These are phyloP conservation scores for Biscutella auriculata DNA, from an alignment of 441 rosid species.

Conservation along the genomic window DNA sequence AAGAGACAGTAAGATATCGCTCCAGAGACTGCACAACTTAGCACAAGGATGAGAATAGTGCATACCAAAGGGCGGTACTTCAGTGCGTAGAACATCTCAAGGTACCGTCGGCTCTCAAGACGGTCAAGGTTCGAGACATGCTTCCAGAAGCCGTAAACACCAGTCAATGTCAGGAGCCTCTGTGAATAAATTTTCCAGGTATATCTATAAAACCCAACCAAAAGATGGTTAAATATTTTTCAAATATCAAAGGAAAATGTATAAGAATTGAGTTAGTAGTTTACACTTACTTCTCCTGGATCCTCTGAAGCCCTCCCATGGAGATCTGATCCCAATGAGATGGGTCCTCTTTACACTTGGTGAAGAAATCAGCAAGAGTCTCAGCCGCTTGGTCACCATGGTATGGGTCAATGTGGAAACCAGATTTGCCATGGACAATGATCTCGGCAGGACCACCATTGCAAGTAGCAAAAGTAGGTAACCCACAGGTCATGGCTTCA, in stretches of 20 bases:
- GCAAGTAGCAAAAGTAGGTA: slow-evolving; percentile 76
- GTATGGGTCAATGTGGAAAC: slow-evolving; percentile 88
- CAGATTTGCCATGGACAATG: slow-evolving; percentile 74
- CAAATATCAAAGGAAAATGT: not conserved
- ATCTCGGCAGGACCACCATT: slow-evolving; percentile 91
- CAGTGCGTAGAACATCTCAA: slow-evolving; percentile 87
- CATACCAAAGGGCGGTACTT: slow-evolving; percentile 75
- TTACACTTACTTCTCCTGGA: slow-evolving; percentile 58
- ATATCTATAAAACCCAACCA: slow-evolving; percentile 31
- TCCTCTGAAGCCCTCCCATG: slow-evolving; percentile 60
- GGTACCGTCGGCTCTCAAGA: slow-evolving; percentile 72
- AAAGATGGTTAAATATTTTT: not conserved
- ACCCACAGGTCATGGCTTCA: slow-evolving; percentile 93
- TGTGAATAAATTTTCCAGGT: slow-evolving; percentile 90
- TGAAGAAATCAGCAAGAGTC: slow-evolving; percentile 61
- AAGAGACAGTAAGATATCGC: not conserved
- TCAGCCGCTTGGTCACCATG: slow-evolving; percentile 83
- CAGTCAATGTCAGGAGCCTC: slow-evolving; percentile 75
- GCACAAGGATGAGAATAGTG: not conserved
- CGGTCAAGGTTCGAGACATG: slow-evolving; percentile 85
- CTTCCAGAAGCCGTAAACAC: slow-evolving; percentile 93
- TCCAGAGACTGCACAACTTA: no score
- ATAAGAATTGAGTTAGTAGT: not conserved
- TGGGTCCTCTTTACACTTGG: slow-evolving; percentile 56
- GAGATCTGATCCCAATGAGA: slow-evolving; percentile 66